phyloP scores from a whole-genome alignment of 176 grass and related monocot genomes.

The Oryza rufipogon region DNA sequence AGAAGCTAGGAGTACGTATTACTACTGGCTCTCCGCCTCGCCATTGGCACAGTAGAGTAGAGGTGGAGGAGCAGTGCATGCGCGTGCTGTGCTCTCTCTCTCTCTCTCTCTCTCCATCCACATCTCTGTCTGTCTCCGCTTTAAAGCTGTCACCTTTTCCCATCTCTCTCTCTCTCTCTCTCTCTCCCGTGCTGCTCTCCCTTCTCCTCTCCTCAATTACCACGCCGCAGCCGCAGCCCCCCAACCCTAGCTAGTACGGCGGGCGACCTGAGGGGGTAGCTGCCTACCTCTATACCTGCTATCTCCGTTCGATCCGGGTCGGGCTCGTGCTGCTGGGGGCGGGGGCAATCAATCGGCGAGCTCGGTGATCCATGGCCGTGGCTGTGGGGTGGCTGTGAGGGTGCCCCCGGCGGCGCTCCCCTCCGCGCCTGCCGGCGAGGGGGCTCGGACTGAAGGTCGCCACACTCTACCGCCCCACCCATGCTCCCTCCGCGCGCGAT shows the following conservation, averaged over 20 bases:
- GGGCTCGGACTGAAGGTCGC: background rate
- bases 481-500: background rate
- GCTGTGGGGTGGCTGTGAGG: background rate
- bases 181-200: background rate
- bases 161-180: background rate
- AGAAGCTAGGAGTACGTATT: too few relatives aligned
- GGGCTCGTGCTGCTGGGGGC: background rate
- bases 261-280: background rate
- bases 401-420: background rate
- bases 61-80: background rate
- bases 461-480: background rate
- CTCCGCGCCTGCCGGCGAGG: background rate
- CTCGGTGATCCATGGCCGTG: slow-evolving; percentile 29
- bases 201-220: slow-evolving; percentile 33
- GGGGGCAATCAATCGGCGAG: background rate
- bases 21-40: background rate
- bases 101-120: slow-evolving; percentile 32
- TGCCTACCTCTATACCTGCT: background rate
- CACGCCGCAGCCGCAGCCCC: background rate
- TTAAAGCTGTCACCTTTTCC: slow-evolving; percentile 81
- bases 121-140: slow-evolving; percentile 54
- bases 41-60: background rate
- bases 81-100: background rate
- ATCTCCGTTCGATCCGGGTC: background rate
- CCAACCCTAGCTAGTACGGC: background rate